phyloP scores from a whole-genome alignment of 768 basidiomycete genomes.

The Amanita polypyramis region DNA sequence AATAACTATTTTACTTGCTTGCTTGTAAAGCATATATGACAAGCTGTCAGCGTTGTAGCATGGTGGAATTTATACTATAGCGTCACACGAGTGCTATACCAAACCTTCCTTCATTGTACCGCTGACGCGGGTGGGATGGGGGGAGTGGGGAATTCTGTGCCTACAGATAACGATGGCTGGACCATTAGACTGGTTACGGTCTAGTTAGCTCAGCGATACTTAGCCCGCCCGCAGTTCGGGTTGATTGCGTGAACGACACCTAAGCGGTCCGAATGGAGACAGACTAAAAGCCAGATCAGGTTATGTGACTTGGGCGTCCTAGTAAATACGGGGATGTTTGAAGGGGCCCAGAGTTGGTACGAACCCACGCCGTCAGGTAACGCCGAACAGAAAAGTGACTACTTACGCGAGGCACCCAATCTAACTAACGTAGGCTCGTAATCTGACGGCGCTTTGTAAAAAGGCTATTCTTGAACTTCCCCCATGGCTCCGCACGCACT shows the following conservation, averaged over 20 bases:
- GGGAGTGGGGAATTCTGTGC: too few species aligned
- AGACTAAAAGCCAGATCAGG: not conserved
- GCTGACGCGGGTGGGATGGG: too few species aligned
- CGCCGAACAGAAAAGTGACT: not conserved
- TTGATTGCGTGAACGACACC: too few species aligned
- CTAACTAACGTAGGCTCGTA: not conserved
- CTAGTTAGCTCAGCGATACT: too few species aligned
- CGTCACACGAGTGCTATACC: too few species aligned
- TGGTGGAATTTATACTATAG: not conserved
- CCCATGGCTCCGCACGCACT: constrained; percentile 1
- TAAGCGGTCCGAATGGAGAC: not conserved
- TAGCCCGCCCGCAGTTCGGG: too few species aligned
- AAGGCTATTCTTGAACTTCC: constrained; percentile 2
- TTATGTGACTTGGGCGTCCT: not conserved
- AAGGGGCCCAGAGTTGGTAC: not conserved
- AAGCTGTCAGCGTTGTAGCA: not conserved
- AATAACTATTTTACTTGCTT: too few species aligned
- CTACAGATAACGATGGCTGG: too few species aligned
- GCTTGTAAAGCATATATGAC: not conserved
- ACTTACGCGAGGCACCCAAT: not conserved
- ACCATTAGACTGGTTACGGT: too few species aligned
- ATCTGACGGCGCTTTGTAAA: not conserved
- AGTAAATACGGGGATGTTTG: not conserved
- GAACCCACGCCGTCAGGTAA: not conserved
- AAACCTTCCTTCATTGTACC: too few species aligned